These are phyloP conservation scores for Acanthamoeba castellanii DNA, from an alignment of 208 protist genomes.

Conservation along the genomic window DNA sequence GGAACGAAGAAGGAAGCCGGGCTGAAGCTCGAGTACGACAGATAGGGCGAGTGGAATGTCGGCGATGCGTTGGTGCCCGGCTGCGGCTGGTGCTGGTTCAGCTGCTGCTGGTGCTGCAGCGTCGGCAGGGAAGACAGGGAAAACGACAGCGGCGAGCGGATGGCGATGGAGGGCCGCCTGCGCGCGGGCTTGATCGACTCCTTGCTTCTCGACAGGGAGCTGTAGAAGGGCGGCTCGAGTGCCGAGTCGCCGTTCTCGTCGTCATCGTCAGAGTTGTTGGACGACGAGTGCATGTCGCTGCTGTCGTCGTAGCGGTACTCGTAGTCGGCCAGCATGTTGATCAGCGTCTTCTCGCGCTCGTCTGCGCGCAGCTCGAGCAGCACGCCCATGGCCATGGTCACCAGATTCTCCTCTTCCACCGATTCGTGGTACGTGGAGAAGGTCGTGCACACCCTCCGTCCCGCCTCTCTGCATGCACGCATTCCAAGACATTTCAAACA, in stretches of 20 bases:
- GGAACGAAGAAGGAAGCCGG: conserved; percentile 21
- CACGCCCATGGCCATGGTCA: conserved; percentile 31
- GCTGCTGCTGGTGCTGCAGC: not conserved
- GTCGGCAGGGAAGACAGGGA: not conserved
- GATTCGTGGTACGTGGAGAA: conserved; percentile 69
- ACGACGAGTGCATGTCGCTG: not conserved
- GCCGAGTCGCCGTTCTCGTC: not conserved
- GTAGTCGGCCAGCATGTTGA: conserved; percentile 31
- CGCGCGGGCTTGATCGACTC: not conserved
- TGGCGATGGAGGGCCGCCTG: not conserved
- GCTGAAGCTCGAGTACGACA: conserved; percentile 8
- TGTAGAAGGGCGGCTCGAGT: not conserved
- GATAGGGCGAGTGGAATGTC: not conserved
- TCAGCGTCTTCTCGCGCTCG: conserved; percentile 42
- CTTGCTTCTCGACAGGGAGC: not conserved
- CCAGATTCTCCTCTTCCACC: conserved; percentile 56
- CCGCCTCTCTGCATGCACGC: conserved; percentile 49
- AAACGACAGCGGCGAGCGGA: not conserved
- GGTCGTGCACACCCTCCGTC: conserved; percentile 14
- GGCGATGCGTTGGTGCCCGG: not conserved
- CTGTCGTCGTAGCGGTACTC: not conserved
- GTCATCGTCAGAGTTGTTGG: not conserved
- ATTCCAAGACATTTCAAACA: too few species aligned
- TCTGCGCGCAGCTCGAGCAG: conserved; percentile 35
- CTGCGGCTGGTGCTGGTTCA: too few species aligned